Conservation (phyloP, 2,329 filamentous ascomycete genomes). For the Colletotrichum orchidophilum region DNA sequence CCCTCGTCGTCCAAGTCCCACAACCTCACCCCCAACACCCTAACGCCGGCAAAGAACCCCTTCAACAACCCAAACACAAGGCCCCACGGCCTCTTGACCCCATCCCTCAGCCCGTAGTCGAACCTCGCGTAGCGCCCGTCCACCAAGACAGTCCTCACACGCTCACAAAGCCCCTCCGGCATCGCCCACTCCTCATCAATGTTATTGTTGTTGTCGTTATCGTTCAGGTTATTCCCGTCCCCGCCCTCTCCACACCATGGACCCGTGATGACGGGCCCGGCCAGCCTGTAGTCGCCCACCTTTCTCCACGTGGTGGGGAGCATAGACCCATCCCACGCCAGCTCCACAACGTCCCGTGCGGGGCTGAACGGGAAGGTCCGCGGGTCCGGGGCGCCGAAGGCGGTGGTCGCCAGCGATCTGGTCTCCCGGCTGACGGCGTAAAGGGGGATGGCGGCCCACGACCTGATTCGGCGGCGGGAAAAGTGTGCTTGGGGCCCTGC, state of each 20-base stretch:
- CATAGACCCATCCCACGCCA: not conserved
- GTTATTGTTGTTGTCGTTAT: not conserved
- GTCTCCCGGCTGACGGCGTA: constrained; percentile 4
- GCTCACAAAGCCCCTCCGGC: not conserved
- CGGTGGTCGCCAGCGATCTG: not conserved
- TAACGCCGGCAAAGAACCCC: not conserved
- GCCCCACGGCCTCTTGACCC: not conserved
- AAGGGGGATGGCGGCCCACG: not conserved
- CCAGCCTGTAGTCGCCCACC: not conserved
- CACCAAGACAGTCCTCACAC: not conserved
- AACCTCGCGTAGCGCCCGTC: not conserved
- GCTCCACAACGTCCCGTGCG: not conserved
- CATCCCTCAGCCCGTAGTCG: not conserved
- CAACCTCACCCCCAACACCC: not conserved
- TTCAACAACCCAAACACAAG: not conserved
- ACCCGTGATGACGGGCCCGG: not conserved
- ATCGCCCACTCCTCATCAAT: not conserved
- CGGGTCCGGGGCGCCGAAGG: not conserved
- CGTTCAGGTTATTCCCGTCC: too few relatives aligned
- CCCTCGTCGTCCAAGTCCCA: not conserved
- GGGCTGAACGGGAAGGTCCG: constrained; percentile 3
- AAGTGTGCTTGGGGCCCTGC: not conserved
- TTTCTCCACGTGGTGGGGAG: not conserved
- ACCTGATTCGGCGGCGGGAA: not conserved
- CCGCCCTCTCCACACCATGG: not conserved